phyloP scores from a whole-genome alignment of 169 alveolate genomes.

The Cryptosporidium ubiquitum region DNA sequence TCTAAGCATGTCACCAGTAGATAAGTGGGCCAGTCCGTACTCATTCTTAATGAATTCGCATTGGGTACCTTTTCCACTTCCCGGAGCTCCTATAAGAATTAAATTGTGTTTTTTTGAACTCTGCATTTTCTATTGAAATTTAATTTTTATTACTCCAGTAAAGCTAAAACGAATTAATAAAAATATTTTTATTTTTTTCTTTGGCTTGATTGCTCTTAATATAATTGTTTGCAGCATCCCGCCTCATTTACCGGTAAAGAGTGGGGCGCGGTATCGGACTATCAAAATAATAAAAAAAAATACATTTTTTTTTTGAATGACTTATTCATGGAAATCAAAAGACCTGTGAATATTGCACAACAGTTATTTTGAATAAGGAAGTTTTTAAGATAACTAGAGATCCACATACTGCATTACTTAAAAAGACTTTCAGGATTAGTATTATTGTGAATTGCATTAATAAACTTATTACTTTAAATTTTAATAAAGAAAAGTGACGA shows the following conservation, averaged over 20 bases:
- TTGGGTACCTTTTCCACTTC: conserved; percentile 91
- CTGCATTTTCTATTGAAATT: not conserved
- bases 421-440: not conserved
- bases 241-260: not conserved
- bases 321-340: not conserved
- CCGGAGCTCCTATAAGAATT: conserved; percentile 87
- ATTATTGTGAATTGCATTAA: not conserved
- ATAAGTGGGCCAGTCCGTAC: conserved; percentile 84
- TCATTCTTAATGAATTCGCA: conserved; percentile 83
- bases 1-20: conserved; percentile 93
- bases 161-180: not conserved
- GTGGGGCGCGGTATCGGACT: not conserved
- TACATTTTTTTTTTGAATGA: not conserved
- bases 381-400: not conserved
- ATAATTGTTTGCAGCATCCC: not conserved
- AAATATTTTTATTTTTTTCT: not conserved
- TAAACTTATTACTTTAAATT: too few species aligned
- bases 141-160: not conserved
- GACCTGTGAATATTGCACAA: not conserved
- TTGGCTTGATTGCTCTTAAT: not conserved
- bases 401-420: not conserved
- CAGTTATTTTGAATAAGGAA: not conserved
- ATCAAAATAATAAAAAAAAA: too few species aligned
- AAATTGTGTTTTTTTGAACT: conserved; percentile 58
- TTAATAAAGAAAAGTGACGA: not conserved